phyloP scores from a whole-genome alignment of 805 yeast genomes.

The Barnettozyma wickerhamii region DNA sequence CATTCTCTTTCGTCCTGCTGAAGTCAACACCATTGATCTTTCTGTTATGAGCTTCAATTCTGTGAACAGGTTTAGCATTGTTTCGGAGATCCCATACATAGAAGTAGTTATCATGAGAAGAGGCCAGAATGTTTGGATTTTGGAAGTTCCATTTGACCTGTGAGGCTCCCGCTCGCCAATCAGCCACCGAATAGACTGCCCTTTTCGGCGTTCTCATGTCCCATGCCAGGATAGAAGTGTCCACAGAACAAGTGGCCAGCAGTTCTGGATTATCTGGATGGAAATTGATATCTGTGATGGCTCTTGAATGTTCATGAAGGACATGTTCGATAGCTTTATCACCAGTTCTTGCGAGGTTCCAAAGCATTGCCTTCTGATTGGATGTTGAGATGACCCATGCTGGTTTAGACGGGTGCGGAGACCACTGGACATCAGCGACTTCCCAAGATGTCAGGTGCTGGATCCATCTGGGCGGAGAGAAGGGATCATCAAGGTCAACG shows the following conservation, averaged over 20 bases:
- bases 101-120: slow-evolving; percentile 78
- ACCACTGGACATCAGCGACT: slow-evolving; percentile 98
- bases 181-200: slow-evolving; percentile 80
- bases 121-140: slow-evolving; percentile 74
- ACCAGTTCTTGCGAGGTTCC: slow-evolving; percentile 78
- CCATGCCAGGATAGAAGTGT: slow-evolving; percentile 85
- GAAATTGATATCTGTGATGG: slow-evolving; percentile 93
- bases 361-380: slow-evolving; percentile 90
- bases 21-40: slow-evolving; percentile 90
- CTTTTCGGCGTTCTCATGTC: slow-evolving; percentile 76
- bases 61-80: slow-evolving; percentile 70
- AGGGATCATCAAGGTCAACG: slow-evolving; percentile 94
- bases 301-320: slow-evolving; percentile 85
- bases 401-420: slow-evolving; percentile 82
- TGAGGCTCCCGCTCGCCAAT: slow-evolving; percentile 92
- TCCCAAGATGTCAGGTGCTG: slow-evolving; percentile 95
- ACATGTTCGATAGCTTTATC: slow-evolving; percentile 79
- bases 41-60: slow-evolving; percentile 72
- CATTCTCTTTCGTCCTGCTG: slow-evolving; percentile 52
- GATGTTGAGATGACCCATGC: slow-evolving; percentile 92
- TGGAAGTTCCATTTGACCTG: slow-evolving; percentile 91
- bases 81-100: slow-evolving; percentile 86
- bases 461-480: slow-evolving; percentile 90
- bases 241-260: slow-evolving; percentile 90
- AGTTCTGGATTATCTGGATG: slow-evolving; percentile 84